phyloP scores from a whole-genome alignment of 2,329 filamentous ascomycete genomes.

The Arachnomyces sp. region DNA sequence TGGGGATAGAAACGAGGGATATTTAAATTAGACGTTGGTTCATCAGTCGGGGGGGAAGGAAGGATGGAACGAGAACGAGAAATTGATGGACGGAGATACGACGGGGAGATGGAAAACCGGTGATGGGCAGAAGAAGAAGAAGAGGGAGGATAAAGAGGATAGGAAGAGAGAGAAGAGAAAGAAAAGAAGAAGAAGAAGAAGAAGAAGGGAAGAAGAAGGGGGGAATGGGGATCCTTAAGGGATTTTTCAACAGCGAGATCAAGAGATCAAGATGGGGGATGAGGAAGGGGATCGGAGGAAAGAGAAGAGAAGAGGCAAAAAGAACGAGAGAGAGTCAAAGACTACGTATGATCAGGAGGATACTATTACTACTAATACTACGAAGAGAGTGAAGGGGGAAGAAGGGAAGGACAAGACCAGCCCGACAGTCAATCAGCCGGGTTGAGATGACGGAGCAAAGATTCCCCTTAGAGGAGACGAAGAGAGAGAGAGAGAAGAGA shows the following conservation, averaged over 20 bases:
- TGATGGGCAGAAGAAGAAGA: slow-evolving; percentile 6
- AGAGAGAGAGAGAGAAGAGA: slow-evolving; percentile 18
- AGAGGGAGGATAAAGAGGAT: slow-evolving; percentile 10
- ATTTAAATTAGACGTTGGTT: no score
- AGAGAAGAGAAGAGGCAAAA: slow-evolving; percentile 7
- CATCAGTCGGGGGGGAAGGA: background rate
- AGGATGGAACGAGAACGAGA: slow-evolving; percentile 1
- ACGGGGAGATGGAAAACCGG: slow-evolving; percentile 5
- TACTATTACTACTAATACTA: slow-evolving; percentile 4
- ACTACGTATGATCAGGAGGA: background rate
- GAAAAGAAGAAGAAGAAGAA: slow-evolving; percentile 9
- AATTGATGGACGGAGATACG: slow-evolving; percentile 1
- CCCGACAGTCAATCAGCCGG: slow-evolving; percentile 8
- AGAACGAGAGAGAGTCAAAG: slow-evolving; percentile 10
- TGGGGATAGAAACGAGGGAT: no score
- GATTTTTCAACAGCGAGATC: slow-evolving; percentile 11
- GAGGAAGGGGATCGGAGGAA: slow-evolving; percentile 1
- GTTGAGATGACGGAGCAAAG: slow-evolving; percentile 19
- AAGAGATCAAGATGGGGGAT: slow-evolving; percentile 7
- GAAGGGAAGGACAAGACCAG: slow-evolving; percentile 9
- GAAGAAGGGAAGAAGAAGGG: slow-evolving; percentile 3
- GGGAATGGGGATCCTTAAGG: slow-evolving; percentile 12
- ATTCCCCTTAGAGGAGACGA: slow-evolving; percentile 16
- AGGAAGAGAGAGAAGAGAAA: slow-evolving; percentile 11
- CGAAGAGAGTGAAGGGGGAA: slow-evolving; percentile 6